phyloP scores from a whole-genome alignment of 1,284 basidiomycete species.

The Trichosporon ovoides region DNA sequence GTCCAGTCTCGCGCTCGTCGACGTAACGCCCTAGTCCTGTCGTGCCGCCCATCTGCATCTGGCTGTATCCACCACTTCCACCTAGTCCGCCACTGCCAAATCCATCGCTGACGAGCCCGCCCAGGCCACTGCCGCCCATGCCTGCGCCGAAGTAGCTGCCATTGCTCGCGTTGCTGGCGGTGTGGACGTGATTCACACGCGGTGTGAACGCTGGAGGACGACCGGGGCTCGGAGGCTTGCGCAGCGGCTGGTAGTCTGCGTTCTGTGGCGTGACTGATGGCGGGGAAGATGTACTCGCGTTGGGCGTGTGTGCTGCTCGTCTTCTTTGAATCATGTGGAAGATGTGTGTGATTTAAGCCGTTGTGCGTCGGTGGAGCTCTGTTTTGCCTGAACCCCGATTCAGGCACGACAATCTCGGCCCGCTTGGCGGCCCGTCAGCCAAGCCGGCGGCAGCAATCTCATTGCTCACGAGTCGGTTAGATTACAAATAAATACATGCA shows the following conservation, averaged over 20 bases:
- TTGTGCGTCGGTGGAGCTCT: too few relatives aligned
- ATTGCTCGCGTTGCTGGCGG: not conserved
- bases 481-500: not conserved
- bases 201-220: not conserved
- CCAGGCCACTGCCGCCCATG: not conserved
- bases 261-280: not conserved
- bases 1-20: not conserved
- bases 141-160: not conserved
- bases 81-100: too few relatives aligned
- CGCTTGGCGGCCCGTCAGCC: too few relatives aligned
- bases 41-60: not conserved
- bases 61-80: too few relatives aligned
- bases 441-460: too few relatives aligned
- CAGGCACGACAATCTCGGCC: not conserved
- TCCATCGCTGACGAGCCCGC: not conserved
- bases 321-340: slow-evolving; percentile 11
- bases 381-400: not conserved
- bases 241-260: not conserved
- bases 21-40: not conserved
- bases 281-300: not conserved
- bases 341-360: not conserved
- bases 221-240: not conserved
- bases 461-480: not conserved
- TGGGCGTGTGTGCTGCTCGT: not conserved
- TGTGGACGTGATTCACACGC: not conserved